Percentiles rank a stretch among this genome's conserved stretches.
phyloP scores from a whole-genome alignment of 768 basidiomycete genomes.

The Neoboletus subvelutipes region DNA sequence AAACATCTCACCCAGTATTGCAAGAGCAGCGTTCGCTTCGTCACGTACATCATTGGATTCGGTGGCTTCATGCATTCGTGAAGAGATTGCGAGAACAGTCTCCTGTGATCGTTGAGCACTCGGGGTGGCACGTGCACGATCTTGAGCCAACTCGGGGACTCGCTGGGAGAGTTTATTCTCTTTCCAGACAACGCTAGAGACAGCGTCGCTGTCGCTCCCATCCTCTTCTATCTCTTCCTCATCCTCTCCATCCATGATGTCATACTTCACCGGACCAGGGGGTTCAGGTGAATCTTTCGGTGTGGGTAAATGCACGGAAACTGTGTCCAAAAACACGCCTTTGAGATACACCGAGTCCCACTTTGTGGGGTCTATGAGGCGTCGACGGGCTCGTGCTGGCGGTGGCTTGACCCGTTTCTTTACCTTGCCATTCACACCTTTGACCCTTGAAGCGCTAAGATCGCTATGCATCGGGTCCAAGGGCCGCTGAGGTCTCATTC shows the following conservation, averaged over 20 bases:
- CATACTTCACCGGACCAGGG: not conserved
- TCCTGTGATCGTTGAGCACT: not conserved
- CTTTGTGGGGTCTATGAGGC: constrained; percentile 69
- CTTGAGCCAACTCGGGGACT: not conserved
- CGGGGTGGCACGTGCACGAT: not conserved
- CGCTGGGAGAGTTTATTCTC: not conserved
- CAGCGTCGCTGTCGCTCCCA: not conserved
- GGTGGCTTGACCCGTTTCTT: constrained; percentile 51
- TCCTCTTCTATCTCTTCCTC: not conserved
- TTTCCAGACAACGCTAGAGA: not conserved
- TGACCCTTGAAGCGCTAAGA: constrained; percentile 3
- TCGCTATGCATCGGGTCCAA: constrained; percentile 34
- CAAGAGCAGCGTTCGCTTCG: constrained; percentile 18
- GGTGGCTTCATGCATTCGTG: not conserved
- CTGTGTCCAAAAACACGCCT: constrained; percentile 60
- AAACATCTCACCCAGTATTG: constrained; percentile 54
- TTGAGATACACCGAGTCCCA: constrained; percentile 72
- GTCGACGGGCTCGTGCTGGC: constrained; percentile 55
- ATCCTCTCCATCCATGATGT: not conserved
- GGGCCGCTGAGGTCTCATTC: constrained; percentile 69
- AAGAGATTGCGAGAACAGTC: not conserved
- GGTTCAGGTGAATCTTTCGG: not conserved
- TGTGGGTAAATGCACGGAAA: constrained; percentile 5
- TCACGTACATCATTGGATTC: constrained; percentile 6
- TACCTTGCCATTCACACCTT: constrained; percentile 30